Percentiles rank a stretch among this genome's conserved stretches.
Conservation (phyloP, 2,329 filamentous ascomycete species). For the Pseudocercospora pini-densiflorae region DNA sequence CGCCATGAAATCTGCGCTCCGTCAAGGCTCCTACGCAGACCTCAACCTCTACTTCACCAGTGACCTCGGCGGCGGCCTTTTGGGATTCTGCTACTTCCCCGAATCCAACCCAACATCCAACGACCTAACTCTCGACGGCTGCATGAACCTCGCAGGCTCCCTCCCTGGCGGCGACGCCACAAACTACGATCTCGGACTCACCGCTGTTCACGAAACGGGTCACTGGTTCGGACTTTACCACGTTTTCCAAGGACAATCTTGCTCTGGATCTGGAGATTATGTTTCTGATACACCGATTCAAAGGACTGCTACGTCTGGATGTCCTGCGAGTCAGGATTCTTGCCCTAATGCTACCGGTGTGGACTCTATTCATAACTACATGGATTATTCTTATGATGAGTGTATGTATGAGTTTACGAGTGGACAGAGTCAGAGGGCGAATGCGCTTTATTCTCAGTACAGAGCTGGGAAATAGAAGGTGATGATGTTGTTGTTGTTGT, state of each 20-base stretch:
- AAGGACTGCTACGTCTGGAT: conserved; percentile 51
- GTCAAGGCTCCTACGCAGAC: conserved; percentile 55
- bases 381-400: conserved; percentile 46
- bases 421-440: conserved; percentile 27
- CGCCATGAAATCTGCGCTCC: conserved; percentile 58
- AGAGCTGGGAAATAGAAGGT: conserved; percentile 26
- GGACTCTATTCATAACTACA: conserved; percentile 60
- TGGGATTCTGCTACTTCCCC: conserved; percentile 37
- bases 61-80: conserved; percentile 44
- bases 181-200: conserved; percentile 52
- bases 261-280: conserved; percentile 48
- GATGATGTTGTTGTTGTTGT: background rate
- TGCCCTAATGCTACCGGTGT: conserved; percentile 50
- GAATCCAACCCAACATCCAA: conserved; percentile 47
- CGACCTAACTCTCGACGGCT: conserved; percentile 53
- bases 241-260: conserved; percentile 48
- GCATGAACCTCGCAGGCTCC: conserved; percentile 57
- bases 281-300: conserved; percentile 49
- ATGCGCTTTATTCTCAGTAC: conserved; percentile 28
- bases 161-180: conserved; percentile 55
- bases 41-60: conserved; percentile 64
- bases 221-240: conserved; percentile 52
- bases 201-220: conserved; percentile 51
- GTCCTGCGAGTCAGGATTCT: conserved; percentile 53
- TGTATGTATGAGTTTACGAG: conserved; percentile 29